Conservation (phyloP, 441 rosid genomes). For the Jatropha podagrica region DNA sequence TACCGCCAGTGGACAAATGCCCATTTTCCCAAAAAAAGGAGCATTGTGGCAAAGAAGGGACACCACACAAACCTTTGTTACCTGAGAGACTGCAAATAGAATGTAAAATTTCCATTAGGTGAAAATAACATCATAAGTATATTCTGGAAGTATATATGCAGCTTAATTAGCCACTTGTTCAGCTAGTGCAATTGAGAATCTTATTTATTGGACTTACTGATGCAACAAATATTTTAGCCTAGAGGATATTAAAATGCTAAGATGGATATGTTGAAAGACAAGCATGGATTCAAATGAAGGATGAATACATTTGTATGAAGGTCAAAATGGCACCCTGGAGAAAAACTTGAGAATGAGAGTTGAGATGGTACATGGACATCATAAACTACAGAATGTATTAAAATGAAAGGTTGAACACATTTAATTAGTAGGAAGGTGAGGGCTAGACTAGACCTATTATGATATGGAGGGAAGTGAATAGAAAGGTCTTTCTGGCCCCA, state of each 20-base stretch:
- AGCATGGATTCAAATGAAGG: neutral
- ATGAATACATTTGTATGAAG: neutral
- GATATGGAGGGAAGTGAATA: neutral
- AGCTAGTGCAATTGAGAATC: neutral
- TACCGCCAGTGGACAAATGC: slow-evolving; percentile 76
- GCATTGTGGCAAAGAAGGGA: slow-evolving; percentile 69
- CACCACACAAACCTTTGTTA: slow-evolving; percentile 93
- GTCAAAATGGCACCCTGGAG: neutral
- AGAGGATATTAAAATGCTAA: neutral
- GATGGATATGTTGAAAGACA: neutral
- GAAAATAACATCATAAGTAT: neutral
- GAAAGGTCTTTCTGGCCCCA: neutral
- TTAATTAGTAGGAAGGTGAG: neutral
- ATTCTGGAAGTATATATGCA: slow-evolving; percentile 6
- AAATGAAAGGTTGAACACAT: neutral
- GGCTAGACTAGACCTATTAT: neutral
- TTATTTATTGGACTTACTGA: neutral
- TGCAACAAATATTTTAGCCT: neutral
- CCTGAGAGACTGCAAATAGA: slow-evolving; percentile 72
- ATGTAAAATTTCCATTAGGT: slow-evolving; percentile 2
- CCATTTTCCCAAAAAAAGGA: slow-evolving; percentile 85
- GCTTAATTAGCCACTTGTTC: neutral
- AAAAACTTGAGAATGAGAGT: neutral
- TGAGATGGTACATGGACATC: neutral
- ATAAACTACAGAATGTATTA: neutral